Percentiles rank a stretch among this genome's conserved stretches.
Evolutionary conservation across 257 asterid species (phyloP).

Genomic region (Thymus quinquecostatus): DNA sequence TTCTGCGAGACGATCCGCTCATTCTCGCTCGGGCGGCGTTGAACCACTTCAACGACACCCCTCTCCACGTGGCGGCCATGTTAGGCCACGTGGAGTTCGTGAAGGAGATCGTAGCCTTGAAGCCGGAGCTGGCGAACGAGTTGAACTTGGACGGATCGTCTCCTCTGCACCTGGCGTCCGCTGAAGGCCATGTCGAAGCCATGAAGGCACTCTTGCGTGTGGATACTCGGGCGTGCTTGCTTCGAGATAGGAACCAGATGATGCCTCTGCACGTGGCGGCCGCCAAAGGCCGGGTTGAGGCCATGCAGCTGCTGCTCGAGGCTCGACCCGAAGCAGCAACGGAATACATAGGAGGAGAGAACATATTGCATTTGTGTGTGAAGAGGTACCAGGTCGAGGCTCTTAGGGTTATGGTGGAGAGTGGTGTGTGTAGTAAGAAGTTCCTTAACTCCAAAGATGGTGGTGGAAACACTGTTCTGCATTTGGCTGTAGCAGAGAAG

Average conservation of each 20-base stretch:
- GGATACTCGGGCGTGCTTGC: constrained; percentile 31
- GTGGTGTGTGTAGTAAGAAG: too few species aligned
- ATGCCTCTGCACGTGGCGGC: constrained; percentile 53
- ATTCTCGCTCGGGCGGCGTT: constrained; percentile 38
- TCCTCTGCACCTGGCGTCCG: constrained; percentile 47
- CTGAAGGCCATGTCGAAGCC: constrained; percentile 34
- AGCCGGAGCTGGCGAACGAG: too few species aligned
- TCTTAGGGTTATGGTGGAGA: too few species aligned
- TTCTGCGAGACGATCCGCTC: too few species aligned
- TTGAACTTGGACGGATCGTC: constrained; percentile 32
- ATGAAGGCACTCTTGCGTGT: constrained; percentile 25
- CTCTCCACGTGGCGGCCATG: too few species aligned
- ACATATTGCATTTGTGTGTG: constrained; percentile 41
- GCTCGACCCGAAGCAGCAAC: constrained; percentile 26
- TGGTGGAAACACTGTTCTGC: too few species aligned
- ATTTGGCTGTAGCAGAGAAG: too few species aligned
- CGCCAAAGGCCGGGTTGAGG: constrained; percentile 38
- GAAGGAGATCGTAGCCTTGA: too few species aligned
- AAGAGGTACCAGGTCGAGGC: too few species aligned
- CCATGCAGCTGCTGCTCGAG: constrained; percentile 27
- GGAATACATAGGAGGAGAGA: constrained; percentile 31
- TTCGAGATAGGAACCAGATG: constrained; percentile 35
- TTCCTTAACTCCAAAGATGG: too few species aligned
- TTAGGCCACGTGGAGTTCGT: too few species aligned
- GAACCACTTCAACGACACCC: constrained; percentile 34